Percentiles rank a stretch among this genome's conserved stretches.
phyloP scores from a whole-genome alignment of 2,329 filamentous ascomycete genomes.

The Scedosporium apiospermum region DNA sequence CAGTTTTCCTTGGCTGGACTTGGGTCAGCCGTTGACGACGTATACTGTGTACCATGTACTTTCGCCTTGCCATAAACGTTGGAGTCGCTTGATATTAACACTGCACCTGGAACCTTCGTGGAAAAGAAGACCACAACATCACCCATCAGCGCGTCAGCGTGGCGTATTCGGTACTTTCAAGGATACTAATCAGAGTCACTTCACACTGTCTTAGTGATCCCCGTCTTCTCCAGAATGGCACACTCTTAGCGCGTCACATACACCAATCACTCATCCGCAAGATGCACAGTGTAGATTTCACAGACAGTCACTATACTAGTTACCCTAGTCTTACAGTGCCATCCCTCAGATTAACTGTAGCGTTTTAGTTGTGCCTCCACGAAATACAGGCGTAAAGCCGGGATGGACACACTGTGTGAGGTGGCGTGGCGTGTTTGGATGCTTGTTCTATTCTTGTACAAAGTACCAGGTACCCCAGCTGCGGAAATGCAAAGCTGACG shows the following conservation, averaged over 20 bases:
- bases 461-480: no score
- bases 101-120: not conserved
- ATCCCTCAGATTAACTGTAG: not conserved
- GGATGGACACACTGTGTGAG: not conserved
- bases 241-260: no score
- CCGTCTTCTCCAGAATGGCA: no score
- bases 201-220: no score
- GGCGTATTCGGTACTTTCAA: not conserved
- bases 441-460: not conserved
- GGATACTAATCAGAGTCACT: no score
- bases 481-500: not conserved
- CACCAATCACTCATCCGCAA: no score
- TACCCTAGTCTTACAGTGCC: not conserved
- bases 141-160: not conserved
- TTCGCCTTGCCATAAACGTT: not conserved
- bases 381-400: not conserved
- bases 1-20: not conserved
- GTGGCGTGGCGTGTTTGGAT: not conserved
- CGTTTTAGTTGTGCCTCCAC: not conserved
- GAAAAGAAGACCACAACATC: not conserved
- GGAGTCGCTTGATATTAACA: no score
- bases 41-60: not conserved
- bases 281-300: no score
- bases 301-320: no score
- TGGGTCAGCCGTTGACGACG: not conserved